Conservation (phyloP, 305 asterid genomes). For the Fraxinus baroniana region DNA sequence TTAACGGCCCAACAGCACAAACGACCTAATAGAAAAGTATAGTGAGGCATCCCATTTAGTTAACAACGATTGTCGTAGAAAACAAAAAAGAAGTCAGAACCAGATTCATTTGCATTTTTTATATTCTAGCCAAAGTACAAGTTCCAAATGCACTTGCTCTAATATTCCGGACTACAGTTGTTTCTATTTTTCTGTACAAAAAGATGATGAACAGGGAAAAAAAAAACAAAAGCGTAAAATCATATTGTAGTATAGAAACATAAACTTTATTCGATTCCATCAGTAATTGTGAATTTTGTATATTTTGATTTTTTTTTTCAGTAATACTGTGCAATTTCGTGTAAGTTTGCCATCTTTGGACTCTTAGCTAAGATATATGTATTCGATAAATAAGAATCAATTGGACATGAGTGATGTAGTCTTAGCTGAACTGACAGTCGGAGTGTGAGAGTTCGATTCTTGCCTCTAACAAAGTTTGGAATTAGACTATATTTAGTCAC, state of each 20-base stretch:
- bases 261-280: conserved; percentile 16
- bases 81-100: conserved; percentile 31
- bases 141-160: conserved; percentile 17
- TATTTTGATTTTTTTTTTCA: background rate
- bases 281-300: conserved; percentile 23
- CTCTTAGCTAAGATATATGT: background rate
- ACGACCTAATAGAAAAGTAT: too few species aligned
- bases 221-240: conserved; percentile 11
- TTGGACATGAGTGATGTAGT: background rate
- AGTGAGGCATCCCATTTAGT: too few species aligned
- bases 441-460: too few species aligned
- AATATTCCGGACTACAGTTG: conserved; percentile 20
- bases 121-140: conserved; percentile 31
- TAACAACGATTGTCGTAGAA: background rate
- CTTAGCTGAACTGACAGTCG: too few species aligned
- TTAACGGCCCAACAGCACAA: too few species aligned
- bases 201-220: conserved; percentile 22
- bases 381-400: conserved; percentile 32
- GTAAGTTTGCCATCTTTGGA: conserved; percentile 39
- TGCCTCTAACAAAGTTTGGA: too few species aligned
- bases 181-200: conserved; percentile 32
- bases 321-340: background rate
- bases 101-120: conserved; percentile 41
- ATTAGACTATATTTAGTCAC: too few species aligned
- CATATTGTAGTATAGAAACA: conserved; percentile 9